Base-by-base conservation (phyloP, 1,284 basidiomycete species). In the Violaceomyces palustris region DNA sequence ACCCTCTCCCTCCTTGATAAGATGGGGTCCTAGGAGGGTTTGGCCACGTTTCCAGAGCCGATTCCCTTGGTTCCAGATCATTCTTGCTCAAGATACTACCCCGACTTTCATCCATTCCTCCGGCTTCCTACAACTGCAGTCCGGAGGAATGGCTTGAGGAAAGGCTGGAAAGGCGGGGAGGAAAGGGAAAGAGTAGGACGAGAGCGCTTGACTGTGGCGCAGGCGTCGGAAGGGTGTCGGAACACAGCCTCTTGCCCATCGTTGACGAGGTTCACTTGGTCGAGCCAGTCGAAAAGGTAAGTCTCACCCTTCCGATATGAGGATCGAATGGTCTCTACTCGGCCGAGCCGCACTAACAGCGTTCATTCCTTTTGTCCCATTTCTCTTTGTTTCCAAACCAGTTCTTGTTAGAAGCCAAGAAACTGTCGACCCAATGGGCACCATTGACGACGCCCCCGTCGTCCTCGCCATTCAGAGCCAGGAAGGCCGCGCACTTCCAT, bases 231-330 rank as follows among this genome's bases (percentile, higher is more conserved):
- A 41, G 70, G n/a, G 70, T 73, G 19, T 65, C 63, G 5, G 49
- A 64, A 34, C 58, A 68, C 51, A 62, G 57, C 24, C 44, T 73
- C 7, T 45, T 67, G 14, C 63, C 60, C n/a, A 51, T 73, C 31
- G 55, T 69, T 19, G 69, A 73, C 35, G 57, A 70, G 30, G 70
- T 73, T 6, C 67, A 72, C 33, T 48, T 73, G 32, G 69, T 72
- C 33, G 70, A 73, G 45, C 70, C 70, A 1, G 69, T 71, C 7
- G 45, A 45, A 39, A 69, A 69, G n/a, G n/a, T n/a, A n/a, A n/a
- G n/a, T n/a, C n/a, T n/a, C n/a, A n/a, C n/a, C n/a, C n/a, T n/a
- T n/a, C n/a, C n/a, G n/a, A n/a, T n/a, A n/a, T n/a, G n/a, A n/a
- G n/a, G n/a, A n/a, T n/a, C n/a, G n/a, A n/a, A n/a, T n/a, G n/a